Conservation (phyloP, 345 rosid genomes). For the Corchorus capsularis region DNA sequence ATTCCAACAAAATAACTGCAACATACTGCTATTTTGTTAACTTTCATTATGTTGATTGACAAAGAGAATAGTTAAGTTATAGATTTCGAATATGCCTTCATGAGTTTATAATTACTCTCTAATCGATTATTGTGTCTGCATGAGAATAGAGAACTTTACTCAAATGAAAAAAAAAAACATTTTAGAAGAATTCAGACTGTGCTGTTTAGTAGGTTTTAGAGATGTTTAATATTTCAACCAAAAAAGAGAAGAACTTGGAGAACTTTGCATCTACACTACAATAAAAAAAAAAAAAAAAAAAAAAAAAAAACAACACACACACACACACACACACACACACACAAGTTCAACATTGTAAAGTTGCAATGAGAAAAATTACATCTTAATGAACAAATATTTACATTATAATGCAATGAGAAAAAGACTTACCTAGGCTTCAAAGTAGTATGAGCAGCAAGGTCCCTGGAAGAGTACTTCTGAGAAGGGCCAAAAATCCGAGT, state of each 20-base stretch:
- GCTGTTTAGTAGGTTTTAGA: neutral
- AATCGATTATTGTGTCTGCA: neutral
- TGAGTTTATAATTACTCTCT: neutral
- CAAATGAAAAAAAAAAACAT: neutral
- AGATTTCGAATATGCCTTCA: neutral
- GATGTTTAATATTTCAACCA: too few species aligned
- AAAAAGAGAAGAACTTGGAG: too few species aligned
- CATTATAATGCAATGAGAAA: neutral
- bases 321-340: too few species aligned
- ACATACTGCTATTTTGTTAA: neutral
- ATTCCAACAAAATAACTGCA: neutral
- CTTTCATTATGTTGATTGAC: neutral
- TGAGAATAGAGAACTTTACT: neutral
- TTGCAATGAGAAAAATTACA: neutral
- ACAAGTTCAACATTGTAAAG: neutral
- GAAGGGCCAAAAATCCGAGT: slow-evolving; percentile 97
- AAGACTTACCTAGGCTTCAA: slow-evolving; percentile 74
- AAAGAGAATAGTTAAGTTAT: neutral
- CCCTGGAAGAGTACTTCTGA: slow-evolving; percentile 95
- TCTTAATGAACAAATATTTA: neutral
- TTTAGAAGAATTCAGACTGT: neutral
- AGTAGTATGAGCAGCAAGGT: slow-evolving; percentile 85
- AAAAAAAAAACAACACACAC: too few species aligned
- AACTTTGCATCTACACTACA: too few species aligned
- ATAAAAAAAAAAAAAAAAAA: too few species aligned